Conservation (phyloP, 75 land plant species). For the Pinus albicaulis region DNA sequence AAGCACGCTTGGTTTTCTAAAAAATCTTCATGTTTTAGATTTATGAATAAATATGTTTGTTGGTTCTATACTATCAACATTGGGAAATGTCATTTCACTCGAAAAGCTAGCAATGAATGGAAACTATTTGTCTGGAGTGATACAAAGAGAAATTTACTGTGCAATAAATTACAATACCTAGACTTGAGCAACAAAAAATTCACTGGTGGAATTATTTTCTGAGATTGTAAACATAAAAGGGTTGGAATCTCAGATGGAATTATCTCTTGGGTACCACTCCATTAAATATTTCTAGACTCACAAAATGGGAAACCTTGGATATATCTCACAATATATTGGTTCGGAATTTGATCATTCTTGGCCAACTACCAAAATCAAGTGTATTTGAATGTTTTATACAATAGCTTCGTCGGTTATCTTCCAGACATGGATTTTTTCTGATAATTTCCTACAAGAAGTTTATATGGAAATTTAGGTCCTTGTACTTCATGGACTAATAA, state of each 20-base stretch:
- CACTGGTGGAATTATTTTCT: constrained; percentile 51
- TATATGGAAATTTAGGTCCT: too few relatives aligned
- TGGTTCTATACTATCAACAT: constrained; percentile 33
- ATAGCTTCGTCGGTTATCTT: constrained; percentile 64
- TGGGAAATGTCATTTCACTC: constrained; percentile 34
- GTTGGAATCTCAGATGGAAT: constrained; percentile 75
- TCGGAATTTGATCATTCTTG: constrained; percentile 50
- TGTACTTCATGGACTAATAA: too few relatives aligned
- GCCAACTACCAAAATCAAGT: constrained; percentile 63
- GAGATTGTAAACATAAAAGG: constrained; percentile 57
- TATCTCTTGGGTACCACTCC: constrained; percentile 64
- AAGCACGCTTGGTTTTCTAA: constrained; percentile 25
- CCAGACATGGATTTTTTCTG: constrained; percentile 76
- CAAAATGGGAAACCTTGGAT: constrained; percentile 56
- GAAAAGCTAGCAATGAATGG: constrained; percentile 50
- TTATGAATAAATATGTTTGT: constrained; percentile 55
- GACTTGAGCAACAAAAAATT: constrained; percentile 65
- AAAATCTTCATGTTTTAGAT: constrained; percentile 45
- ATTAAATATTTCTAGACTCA: constrained; percentile 38
- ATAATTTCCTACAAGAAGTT: constrained; percentile 47
- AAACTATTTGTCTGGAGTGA: constrained; percentile 66
- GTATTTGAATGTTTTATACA: constrained; percentile 64
- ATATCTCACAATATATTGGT: constrained; percentile 69
- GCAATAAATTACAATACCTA: constrained; percentile 54
- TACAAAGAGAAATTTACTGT: constrained; percentile 49